Base-by-base conservation (phyloP, 345 rosid genomes). In the Toxicodendron radicans region DNA sequence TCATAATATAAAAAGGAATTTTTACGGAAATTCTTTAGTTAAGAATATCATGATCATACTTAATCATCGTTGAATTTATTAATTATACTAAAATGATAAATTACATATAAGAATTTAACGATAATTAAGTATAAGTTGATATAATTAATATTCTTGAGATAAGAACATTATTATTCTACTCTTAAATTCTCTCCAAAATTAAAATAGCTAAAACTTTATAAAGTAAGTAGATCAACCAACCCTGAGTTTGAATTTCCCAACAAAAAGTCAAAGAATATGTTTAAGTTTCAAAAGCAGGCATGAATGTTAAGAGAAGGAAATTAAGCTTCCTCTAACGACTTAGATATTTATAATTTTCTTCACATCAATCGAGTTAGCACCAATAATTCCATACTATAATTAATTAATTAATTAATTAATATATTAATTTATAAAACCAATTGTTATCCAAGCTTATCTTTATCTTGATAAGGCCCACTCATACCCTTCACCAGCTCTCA, bases 401-500 rank as follows among this genome's bases (percentile, higher is more conserved):
- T 73, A 16, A 30, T 49, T 49, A 27, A 30, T 49, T 49, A 27
- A 24, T 48, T 13, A 49, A 66, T 48, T 2, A 20, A 35, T 64
- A 43, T 64, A 10, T 27, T 27, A 1, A 27, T 20, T 58, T 43
- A 32, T 53, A n/a, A 46, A 64, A 24, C 66, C 73, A 68, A 30
- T 61, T 73, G 41, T 54, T 64, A 76, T 73, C 70, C 63, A 77
- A 77, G 85, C 91, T 87, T 84, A 84, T 83, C 85, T 76, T 81
- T 27, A 60, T 60, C 73, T 76, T 68, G 62, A 24, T 16, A 5
- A 51, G 54, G 54, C 2, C 54, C 67, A 51, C 73, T 38, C 9
- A n/a, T n/a, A 38, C 43, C 43, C 60, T 8, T 70, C 58, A 81
- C 83, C 82, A 79, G 90, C 85, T 81, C 90, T 83, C 88, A 78